phyloP scores from a whole-genome alignment of 257 asterid species.

The Verbena officinalis region DNA sequence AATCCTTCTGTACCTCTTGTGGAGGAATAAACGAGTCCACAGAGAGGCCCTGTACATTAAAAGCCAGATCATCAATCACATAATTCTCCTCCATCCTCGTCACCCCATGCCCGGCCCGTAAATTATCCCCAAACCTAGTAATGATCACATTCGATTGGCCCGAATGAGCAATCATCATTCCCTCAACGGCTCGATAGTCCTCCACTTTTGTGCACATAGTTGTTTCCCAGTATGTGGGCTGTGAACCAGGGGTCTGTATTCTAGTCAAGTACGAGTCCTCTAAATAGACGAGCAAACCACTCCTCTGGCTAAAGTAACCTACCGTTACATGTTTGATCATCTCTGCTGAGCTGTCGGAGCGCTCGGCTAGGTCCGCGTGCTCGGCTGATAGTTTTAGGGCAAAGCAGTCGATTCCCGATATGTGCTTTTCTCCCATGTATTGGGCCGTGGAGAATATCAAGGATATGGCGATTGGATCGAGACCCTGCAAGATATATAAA shows the following conservation, averaged over 20 bases:
- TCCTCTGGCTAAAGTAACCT: conserved; percentile 84
- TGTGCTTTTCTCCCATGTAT: conserved; percentile 75
- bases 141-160: conserved; percentile 70
- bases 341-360: conserved; percentile 81
- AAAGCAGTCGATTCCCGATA: conserved; percentile 66
- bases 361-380: conserved; percentile 58
- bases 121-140: conserved; percentile 70
- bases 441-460: conserved; percentile 65
- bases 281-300: conserved; percentile 60
- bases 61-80: conserved; percentile 69
- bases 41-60: conserved; percentile 76
- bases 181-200: conserved; percentile 68
- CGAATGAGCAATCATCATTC: conserved; percentile 73
- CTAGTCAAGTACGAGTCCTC: conserved; percentile 85
- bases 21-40: conserved; percentile 79
- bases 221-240: conserved; percentile 83
- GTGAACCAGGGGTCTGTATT: conserved; percentile 74
- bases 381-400: conserved; percentile 69
- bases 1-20: conserved; percentile 53
- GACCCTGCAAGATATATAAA: conserved; percentile 59
- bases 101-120: conserved; percentile 55
- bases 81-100: conserved; percentile 84
- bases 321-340: conserved; percentile 74
- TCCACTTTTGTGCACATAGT: conserved; percentile 65
- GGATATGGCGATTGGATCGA: conserved; percentile 73